Base-by-base conservation (phyloP, 2,329 filamentous ascomycete species). In the Cladosporium cucumerinum region DNA sequence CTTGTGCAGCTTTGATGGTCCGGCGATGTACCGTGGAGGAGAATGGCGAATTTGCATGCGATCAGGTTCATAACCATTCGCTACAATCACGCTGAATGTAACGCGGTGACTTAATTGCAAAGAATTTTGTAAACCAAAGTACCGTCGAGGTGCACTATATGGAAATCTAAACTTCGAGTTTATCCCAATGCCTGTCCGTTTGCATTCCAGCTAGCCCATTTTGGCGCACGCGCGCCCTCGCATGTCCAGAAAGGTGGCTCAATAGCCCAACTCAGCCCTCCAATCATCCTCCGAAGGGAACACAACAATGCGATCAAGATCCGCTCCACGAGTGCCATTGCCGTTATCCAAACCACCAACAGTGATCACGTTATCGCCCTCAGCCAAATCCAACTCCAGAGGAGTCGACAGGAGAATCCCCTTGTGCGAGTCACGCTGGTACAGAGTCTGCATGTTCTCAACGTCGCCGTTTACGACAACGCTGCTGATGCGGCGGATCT, bases 391-490 rank as follows among this genome's bases (percentile, higher is more conserved):
- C 63, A 88, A 67, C 64, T 82, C 76, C 32, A 88, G 75, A 5
- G 86, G 84, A 0, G 86, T 83, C 6, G 84, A 86, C 2, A 88
- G 68, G 25, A 88, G 80, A 14, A 88, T 82, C 0, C 86, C 84
- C 75, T 88, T 88, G 69, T 85, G 82, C 0, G 82, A 84, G 64
- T 87, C 82, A 52, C 84, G 77, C 74, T 85, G 82, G 68, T 79
- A 84, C 23, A 85, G 70, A 7, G 82, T 82, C 67, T 85, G 77
- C 2, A 85, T 77, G 28, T 80, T 78, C 55, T 82, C 77, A 0
- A 76, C 80, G 59, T 81, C 78, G 2, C 79, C 82, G 66, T 86
- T 88, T 2, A 88, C 83, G 0, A 87, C 77, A 1, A 88, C 85
- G 57, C 85, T 86, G 69, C 82, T 83, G 64, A 88, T 84, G 11